A percentile compares a stretch with the other conserved stretches of the same genome.
phyloP scores from a whole-genome alignment of 306 rosid species.

The Oemleria cerasiformis region DNA sequence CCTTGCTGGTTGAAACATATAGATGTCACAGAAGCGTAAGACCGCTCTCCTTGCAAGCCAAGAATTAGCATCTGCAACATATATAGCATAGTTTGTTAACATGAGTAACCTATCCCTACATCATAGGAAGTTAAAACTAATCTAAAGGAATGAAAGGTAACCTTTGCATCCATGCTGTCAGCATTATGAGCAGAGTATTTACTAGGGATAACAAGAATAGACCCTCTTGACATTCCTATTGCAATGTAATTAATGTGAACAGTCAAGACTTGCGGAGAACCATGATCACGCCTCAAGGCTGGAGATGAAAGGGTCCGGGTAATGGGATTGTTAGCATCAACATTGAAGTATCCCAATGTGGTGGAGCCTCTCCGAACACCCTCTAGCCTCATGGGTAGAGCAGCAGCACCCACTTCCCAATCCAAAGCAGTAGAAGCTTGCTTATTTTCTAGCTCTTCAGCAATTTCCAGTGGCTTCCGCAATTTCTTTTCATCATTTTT shows the following conservation, averaged over 20 bases:
- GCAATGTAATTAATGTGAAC: conserved; percentile 83
- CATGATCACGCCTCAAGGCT: conserved; percentile 75
- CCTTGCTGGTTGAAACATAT: conserved; percentile 93
- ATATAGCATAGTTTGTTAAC: conserved; percentile 18
- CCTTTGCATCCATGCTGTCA: conserved; percentile 84
- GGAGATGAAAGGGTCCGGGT: conserved; percentile 66
- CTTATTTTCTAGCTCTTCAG: conserved; percentile 87
- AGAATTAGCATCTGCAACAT: conserved; percentile 72
- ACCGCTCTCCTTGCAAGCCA: conserved; percentile 78
- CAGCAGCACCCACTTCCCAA: conserved; percentile 97
- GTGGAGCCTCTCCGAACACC: conserved; percentile 83
- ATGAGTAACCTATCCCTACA: neutral
- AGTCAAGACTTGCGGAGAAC: conserved; percentile 81
- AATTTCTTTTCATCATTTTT: conserved; percentile 46
- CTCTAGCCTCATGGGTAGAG: conserved; percentile 97
- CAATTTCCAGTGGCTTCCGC: conserved; percentile 69
- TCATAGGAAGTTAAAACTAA: neutral
- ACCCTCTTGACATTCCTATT: conserved; percentile 88
- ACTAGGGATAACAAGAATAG: conserved; percentile 65
- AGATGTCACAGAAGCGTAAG: conserved; percentile 75
- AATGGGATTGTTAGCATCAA: conserved; percentile 59
- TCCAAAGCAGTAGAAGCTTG: conserved; percentile 89
- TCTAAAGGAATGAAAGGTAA: conserved; percentile 18
- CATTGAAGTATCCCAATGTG: conserved; percentile 76
- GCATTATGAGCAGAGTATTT: conserved; percentile 74